These are phyloP conservation scores for Solanum gandarillasii DNA, from an alignment of 257 asterid genomes.

Conservation along the genomic window DNA sequence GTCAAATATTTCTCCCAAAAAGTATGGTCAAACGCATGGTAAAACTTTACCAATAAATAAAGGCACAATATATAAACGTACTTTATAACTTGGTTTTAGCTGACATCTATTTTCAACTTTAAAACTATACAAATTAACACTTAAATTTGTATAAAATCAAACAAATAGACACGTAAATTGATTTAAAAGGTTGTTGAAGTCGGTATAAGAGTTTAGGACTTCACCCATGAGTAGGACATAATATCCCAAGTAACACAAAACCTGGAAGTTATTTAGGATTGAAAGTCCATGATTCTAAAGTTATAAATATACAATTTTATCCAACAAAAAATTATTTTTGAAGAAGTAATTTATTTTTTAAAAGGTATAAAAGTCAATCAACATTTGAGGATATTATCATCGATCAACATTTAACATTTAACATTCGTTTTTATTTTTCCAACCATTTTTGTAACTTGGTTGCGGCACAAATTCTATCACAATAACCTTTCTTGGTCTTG, in stretches of 20 bases:
- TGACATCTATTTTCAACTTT: too few relatives aligned
- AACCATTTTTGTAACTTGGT: neutral
- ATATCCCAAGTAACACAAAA: neutral
- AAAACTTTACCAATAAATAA: too few relatives aligned
- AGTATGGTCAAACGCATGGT: too few relatives aligned
- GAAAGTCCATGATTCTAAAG: neutral
- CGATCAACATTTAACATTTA: neutral
- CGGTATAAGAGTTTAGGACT: neutral
- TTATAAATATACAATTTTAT: too few relatives aligned
- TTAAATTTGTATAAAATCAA: too few relatives aligned
- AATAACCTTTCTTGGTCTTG: neutral
- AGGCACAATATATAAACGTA: too few relatives aligned
- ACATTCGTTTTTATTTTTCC: neutral
- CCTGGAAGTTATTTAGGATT: neutral
- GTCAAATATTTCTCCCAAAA: too few relatives aligned
- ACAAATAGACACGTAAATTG: too few relatives aligned
- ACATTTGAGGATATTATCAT: neutral
- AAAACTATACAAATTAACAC: neutral
- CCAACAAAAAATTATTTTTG: too few relatives aligned
- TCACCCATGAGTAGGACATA: neutral
- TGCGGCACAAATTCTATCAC: neutral
- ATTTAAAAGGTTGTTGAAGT: too few relatives aligned
- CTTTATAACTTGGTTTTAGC: neutral
- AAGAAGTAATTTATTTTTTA: neutral
- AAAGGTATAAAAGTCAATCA: neutral